Base-by-base conservation (phyloP, 176 grass and related monocot species). In the Rhipidocladum racemiflorum region DNA sequence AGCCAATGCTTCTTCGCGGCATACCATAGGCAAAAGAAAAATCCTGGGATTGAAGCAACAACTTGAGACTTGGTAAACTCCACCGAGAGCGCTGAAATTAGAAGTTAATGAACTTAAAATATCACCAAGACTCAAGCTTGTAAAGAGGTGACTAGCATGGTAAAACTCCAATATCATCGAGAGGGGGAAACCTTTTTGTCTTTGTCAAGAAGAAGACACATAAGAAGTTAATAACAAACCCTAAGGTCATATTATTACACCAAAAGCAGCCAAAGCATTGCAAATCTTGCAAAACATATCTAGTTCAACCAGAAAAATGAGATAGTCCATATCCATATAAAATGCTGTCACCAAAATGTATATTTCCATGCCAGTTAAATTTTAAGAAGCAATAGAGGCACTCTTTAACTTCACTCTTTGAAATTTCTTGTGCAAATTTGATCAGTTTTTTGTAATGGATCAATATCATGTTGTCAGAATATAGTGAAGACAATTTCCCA, bases 21-120 rank as follows among this genome's bases (percentile, higher is more conserved):
- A 85, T 99, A 95, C 96, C 96, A 99, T 51, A 88, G 13, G 44
- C 96, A 99, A 55, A 99, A 95, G 81, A 99, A 87, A 65, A 88
- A 88, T 83, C 96, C 96, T 29, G 92, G 96, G 45, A 99, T 74
- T 35, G 96, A 92, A 27, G 92, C 85, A 84, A 99, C 83, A 86
- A 93, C 65, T 70, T 99, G 96, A 69, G 93, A 93, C 83, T 89
- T 91, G 21, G 96, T 99, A 75, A 99, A 99, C 72, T 99, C 92
- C 90, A 99, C 88, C 3, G 96, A 99, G 42, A 88, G 78, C 0
- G 93, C 96, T 99, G 84, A 90, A 93, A 82, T 65, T 68, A 76
- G 49, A 83, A 66, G 36, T 23, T 35, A n/a, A 78, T 27, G 23
- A 40, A 21, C 39, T 86, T 83, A 40, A 83, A 72, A 3, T 17